phyloP scores from a whole-genome alignment of 305 asterid species.

The Caryopteris hybrid region DNA sequence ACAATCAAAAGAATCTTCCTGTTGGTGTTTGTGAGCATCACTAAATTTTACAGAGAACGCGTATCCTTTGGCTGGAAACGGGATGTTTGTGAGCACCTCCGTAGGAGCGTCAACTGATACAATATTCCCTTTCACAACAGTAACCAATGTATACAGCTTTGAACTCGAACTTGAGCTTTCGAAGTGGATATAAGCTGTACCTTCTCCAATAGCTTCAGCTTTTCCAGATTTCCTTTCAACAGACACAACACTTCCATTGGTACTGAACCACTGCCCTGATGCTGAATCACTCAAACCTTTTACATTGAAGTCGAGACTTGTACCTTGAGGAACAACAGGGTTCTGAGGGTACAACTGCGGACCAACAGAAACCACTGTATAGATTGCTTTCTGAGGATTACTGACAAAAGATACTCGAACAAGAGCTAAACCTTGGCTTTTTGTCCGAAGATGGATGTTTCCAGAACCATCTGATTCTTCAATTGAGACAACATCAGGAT shows the following conservation, averaged over 20 bases:
- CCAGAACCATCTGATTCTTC: slow-evolving; percentile 38
- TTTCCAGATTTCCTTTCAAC: slow-evolving; percentile 60
- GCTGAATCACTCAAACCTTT: slow-evolving; percentile 51
- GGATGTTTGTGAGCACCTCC: slow-evolving; percentile 66
- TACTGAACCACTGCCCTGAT: slow-evolving; percentile 71
- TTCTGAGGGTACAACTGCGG: slow-evolving; percentile 71
- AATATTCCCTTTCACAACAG: slow-evolving; percentile 49
- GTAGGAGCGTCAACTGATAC: slow-evolving; percentile 61
- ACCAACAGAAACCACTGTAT: slow-evolving; percentile 62
- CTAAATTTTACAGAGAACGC: slow-evolving; percentile 51
- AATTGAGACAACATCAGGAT: slow-evolving; percentile 61
- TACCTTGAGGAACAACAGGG: slow-evolving; percentile 61
- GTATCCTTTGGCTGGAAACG: slow-evolving; percentile 65
- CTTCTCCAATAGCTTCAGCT: slow-evolving; percentile 76
- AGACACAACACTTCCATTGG: slow-evolving; percentile 49
- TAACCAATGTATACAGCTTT: slow-evolving; percentile 60
- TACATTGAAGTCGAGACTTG: slow-evolving; percentile 47
- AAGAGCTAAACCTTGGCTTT: slow-evolving; percentile 69
- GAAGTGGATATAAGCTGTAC: slow-evolving; percentile 47
- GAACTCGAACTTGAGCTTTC: slow-evolving; percentile 34
- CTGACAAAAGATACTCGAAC: slow-evolving; percentile 43
- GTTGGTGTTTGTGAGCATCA: slow-evolving; percentile 25
- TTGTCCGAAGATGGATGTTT: slow-evolving; percentile 43
- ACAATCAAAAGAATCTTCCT: slow-evolving; percentile 51
- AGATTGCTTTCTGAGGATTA: slow-evolving; percentile 56